These are phyloP conservation scores for Xylaria digitata DNA, from an alignment of 2,329 filamentous ascomycete species.

Conservation along the genomic window DNA sequence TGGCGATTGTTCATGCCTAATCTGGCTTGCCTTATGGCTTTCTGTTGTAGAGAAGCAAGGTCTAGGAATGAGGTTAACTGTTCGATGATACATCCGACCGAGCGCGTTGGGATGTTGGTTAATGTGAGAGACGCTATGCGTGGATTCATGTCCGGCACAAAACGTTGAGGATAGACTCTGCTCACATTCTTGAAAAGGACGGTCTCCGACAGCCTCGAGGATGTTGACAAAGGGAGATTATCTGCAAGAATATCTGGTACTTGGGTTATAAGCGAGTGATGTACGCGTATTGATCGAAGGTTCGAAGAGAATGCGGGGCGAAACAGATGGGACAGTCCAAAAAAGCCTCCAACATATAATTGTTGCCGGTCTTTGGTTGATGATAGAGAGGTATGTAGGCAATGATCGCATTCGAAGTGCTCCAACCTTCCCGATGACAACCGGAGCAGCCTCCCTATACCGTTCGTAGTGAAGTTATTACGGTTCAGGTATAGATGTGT, in stretches of 20 bases:
- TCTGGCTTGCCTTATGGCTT: constrained; percentile 53
- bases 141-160: constrained; percentile 67
- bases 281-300: constrained; percentile 64
- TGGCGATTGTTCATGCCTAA: constrained; percentile 49
- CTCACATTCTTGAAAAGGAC: constrained; percentile 57
- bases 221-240: constrained; percentile 52
- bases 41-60: constrained; percentile 62
- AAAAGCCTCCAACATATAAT: constrained; percentile 56
- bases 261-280: constrained; percentile 70
- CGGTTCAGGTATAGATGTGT: constrained; percentile 67
- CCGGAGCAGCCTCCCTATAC: constrained; percentile 58
- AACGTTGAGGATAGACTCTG: constrained; percentile 59
- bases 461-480: constrained; percentile 60
- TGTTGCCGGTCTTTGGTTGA: constrained; percentile 46
- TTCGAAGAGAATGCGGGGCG: constrained; percentile 65
- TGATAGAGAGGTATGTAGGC: constrained; percentile 45
- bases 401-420: constrained; percentile 63
- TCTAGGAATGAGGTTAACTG: constrained; percentile 61
- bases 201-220: constrained; percentile 59
- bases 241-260: constrained; percentile 59
- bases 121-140: constrained; percentile 65
- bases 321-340: constrained; percentile 60
- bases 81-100: constrained; percentile 61
- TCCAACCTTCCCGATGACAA: constrained; percentile 60
- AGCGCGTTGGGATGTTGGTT: constrained; percentile 65